Evolutionary conservation across 2,329 filamentous ascomycete species (phyloP).

Genomic region (Colletotrichum trifolii): DNA sequence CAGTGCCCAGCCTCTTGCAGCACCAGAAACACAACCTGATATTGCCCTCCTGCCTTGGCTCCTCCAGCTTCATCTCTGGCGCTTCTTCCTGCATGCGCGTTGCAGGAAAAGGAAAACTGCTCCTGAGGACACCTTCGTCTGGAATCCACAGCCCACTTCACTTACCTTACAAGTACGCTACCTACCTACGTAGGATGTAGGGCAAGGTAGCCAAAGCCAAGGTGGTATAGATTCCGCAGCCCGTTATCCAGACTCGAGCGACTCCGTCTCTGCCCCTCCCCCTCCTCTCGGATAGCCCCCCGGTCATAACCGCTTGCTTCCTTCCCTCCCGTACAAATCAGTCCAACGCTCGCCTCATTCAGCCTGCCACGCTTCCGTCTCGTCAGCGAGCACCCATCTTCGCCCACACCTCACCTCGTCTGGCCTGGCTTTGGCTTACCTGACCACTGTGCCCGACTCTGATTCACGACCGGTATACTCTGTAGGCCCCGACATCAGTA

Average conservation of each 20-base stretch:
- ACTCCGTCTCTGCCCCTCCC: slow-evolving; percentile 8
- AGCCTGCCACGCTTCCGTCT: slow-evolving; percentile 10
- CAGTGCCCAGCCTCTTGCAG: slow-evolving; percentile 24
- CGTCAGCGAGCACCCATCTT: slow-evolving; percentile 6
- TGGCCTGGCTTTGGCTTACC: too few relatives aligned
- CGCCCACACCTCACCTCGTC: slow-evolving; percentile 13
- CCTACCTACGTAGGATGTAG: too few relatives aligned
- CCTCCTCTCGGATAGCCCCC: slow-evolving; percentile 24
- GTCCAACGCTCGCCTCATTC: slow-evolving; percentile 22
- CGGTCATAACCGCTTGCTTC: slow-evolving; percentile 28
- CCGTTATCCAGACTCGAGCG: too few relatives aligned
- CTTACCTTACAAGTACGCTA: too few relatives aligned
- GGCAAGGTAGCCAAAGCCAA: too few relatives aligned
- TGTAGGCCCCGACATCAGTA: neutral
- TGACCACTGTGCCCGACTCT: too few relatives aligned
- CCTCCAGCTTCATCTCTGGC: slow-evolving; percentile 10
- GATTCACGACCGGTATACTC: neutral
- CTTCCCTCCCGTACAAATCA: slow-evolving; percentile 33
- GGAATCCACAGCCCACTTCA: too few relatives aligned
- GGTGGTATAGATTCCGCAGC: too few relatives aligned
- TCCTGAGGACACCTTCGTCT: neutral
- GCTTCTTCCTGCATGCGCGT: slow-evolving; percentile 23
- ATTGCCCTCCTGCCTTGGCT: slow-evolving; percentile 16
- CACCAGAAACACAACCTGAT: slow-evolving; percentile 28
- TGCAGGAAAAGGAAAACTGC: slow-evolving; percentile 9